A percentile compares a stretch with the other conserved stretches of the same genome.
phyloP scores from a whole-genome alignment of 1,284 basidiomycete species.

The Ceratobasidium theobromae region DNA sequence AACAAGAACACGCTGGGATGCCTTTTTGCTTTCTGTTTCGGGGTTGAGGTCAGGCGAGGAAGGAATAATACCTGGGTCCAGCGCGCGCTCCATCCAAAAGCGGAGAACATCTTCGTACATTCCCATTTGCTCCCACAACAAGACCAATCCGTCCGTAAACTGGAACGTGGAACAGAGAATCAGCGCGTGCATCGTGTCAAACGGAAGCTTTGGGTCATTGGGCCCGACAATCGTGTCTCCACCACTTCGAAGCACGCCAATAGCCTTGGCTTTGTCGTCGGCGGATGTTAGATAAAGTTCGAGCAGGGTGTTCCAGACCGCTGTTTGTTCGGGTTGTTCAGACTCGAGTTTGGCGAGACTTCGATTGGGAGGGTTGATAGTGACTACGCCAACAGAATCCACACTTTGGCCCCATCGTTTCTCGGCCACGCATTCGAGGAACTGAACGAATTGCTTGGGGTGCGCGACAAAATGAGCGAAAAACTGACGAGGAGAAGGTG shows the following conservation, averaged over 20 bases:
- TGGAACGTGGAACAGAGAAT: constrained; percentile 84
- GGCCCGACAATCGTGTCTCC: constrained; percentile 12
- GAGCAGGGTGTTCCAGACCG: constrained; percentile 94
- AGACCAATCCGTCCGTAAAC: constrained; percentile 83
- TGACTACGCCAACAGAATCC: constrained; percentile 44
- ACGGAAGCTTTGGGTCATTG: constrained; percentile 63
- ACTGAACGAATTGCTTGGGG: constrained; percentile 77
- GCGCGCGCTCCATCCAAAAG: constrained; percentile 74
- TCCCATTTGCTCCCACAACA: constrained; percentile 89
- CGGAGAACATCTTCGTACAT: constrained; percentile 96
- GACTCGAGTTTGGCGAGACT: constrained; percentile 3
- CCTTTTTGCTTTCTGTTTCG: constrained; percentile 47
- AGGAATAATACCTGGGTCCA: not conserved
- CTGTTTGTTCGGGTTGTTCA: constrained; percentile 59
- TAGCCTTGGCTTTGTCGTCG: constrained; percentile 37
- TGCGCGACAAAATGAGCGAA: constrained; percentile 96
- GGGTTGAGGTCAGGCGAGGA: not conserved
- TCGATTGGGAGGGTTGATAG: constrained; percentile 2
- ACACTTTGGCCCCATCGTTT: constrained; percentile 81
- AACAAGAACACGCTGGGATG: constrained; percentile 69
- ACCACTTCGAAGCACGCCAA: constrained; percentile 58
- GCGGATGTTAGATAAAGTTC: constrained; percentile 76
- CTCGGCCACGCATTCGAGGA: constrained; percentile 84
- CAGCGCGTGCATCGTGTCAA: constrained; percentile 88
- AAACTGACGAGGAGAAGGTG: constrained; percentile 80